Evolutionary conservation across 164 flowering plant genomes (phyloP), one percentile per base, ranked within the genome.

Genomic region (Chimonanthus praecox): DNA sequence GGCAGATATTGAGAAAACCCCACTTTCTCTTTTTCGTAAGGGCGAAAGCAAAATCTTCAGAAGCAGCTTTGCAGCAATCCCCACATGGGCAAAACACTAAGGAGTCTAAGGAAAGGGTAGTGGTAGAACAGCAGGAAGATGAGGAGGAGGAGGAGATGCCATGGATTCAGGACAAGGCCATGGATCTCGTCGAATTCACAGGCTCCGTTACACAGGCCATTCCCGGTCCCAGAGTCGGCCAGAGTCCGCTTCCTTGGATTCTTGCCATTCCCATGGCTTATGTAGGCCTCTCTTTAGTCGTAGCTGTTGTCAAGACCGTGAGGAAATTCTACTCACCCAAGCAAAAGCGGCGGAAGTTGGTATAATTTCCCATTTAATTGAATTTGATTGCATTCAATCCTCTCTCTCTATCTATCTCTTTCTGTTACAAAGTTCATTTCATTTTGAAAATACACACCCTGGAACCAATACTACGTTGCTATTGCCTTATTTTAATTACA

Each of bases 121-220:
- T 11, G n/a, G 63, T 5, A 45, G 60, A 58, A 64, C 74, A 70
- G 20, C 83, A 69, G 33, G 86, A 80, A 58, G 90, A 77, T 58
- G 91, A 78, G 63, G 89, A 80, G 7, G 97, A 92, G 73, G 96
- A 92, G 78, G 92, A 91, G 0, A n/a, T 95, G 78, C 92, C 94
- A 0, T 93, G 99, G 99, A 88, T 93, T 76, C 91, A 90, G 77
- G 98, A 90, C 84, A 95, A 93, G 73, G 98, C 99, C 1, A 61
- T 92, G 85, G 97, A 92, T 80, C 68, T 93, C 49, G 97, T 93
- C 58, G 97, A 95, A 85, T 93, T 93, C 84, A 87, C 94, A 0
- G 99, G 98, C 11, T 87, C 98, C 0, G 94, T 95, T 1, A 83
- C 97, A 0, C 98, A 92, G 75, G 92, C 97, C 3, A 74, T 95